Evolutionary conservation across 345 rosid genomes (phyloP).

Genomic region (Clarkia xantiana): DNA sequence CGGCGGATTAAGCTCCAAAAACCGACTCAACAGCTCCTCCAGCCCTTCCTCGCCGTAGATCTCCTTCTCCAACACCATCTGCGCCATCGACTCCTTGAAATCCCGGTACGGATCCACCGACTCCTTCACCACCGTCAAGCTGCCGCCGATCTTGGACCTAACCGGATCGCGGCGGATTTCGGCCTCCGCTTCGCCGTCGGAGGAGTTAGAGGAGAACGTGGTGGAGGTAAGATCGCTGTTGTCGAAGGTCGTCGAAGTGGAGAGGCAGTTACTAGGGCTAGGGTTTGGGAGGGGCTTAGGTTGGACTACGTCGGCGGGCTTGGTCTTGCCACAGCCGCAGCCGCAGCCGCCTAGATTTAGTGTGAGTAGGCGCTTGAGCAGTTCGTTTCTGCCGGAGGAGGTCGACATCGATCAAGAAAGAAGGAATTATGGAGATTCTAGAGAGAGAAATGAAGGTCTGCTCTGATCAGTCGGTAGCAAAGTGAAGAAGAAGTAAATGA

Average conservation of each 20-base stretch:
- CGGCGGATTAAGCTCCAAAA: slow-evolving; percentile 11
- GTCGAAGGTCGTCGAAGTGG: slow-evolving; percentile 17
- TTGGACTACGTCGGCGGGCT: slow-evolving; percentile 21
- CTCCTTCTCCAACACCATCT: slow-evolving; percentile 10
- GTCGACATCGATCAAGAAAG: neutral
- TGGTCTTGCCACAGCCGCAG: slow-evolving; percentile 18
- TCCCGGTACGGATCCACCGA: slow-evolving; percentile 35
- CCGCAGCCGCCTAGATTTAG: slow-evolving; percentile 4
- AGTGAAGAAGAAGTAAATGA: too few relatives aligned
- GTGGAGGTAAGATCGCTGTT: slow-evolving; percentile 5
- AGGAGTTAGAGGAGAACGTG: slow-evolving; percentile 1
- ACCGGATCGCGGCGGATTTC: neutral
- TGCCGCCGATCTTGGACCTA: slow-evolving; percentile 15
- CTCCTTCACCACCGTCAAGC: slow-evolving; percentile 33
- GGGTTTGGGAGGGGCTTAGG: slow-evolving; percentile 18
- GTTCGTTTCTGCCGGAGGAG: slow-evolving; percentile 12
- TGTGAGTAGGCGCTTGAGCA: slow-evolving; percentile 9
- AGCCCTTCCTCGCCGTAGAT: slow-evolving; percentile 10
- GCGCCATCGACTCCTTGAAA: slow-evolving; percentile 34
- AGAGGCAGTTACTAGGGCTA: slow-evolving; percentile 4
- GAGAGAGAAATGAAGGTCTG: slow-evolving; percentile 1
- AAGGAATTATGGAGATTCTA: neutral
- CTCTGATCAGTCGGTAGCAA: neutral
- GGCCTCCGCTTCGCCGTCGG: slow-evolving; percentile 13
- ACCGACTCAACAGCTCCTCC: slow-evolving; percentile 15